Evolutionary conservation across 2,329 filamentous ascomycete genomes (phyloP).

Genomic region (Tolypocladium album): DNA sequence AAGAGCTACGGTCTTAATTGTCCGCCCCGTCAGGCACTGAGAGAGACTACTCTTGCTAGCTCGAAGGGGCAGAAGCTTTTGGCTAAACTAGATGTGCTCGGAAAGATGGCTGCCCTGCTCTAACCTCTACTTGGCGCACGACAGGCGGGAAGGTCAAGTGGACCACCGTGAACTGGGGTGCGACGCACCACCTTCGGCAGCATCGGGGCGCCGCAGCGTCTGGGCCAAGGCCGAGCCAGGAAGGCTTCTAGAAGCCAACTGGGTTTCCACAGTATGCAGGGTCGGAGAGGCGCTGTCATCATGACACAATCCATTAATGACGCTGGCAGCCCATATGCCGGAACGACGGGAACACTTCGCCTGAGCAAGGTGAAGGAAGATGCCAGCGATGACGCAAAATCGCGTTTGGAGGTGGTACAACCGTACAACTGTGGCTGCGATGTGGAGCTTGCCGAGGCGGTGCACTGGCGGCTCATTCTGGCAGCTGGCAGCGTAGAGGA

Average conservation of each 20-base stretch:
- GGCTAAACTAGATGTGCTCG: neutral
- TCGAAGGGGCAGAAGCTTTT: neutral
- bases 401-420: too few relatives aligned
- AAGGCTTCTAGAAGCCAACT: neutral
- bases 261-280: neutral
- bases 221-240: neutral
- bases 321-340: neutral
- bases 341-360: neutral
- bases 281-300: neutral
- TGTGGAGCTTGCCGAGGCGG: neutral
- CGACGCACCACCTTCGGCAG: neutral
- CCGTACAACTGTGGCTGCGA: neutral
- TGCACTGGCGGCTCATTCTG: neutral
- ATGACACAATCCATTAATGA: neutral
- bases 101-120: neutral
- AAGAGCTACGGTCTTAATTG: neutral
- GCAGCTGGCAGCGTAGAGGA: too few relatives aligned
- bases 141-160: neutral
- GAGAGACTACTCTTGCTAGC: neutral
- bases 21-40: neutral
- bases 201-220: neutral
- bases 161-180: too few relatives aligned
- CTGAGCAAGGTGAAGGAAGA: neutral
- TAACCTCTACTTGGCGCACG: neutral
- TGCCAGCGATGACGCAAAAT: neutral